Conservation (phyloP, 148 eudicot species). For the Diospyros lotus region DNA sequence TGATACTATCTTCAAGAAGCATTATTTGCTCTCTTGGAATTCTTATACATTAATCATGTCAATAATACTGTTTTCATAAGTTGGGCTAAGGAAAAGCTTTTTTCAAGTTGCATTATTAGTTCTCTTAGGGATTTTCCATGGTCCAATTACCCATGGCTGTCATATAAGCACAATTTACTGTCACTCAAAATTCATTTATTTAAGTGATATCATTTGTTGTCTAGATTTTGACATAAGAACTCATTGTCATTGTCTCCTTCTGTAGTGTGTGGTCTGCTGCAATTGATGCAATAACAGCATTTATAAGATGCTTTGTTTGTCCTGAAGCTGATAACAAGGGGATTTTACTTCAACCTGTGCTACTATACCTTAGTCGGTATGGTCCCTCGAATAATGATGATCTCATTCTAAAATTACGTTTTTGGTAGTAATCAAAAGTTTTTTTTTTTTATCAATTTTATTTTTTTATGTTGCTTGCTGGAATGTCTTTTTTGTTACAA, state of each 20-base stretch:
- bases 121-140: slow-evolving; percentile 10
- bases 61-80: neutral
- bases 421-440: neutral
- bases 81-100: neutral
- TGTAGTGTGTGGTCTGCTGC: slow-evolving; percentile 88
- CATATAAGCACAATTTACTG: neutral
- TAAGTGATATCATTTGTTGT: neutral
- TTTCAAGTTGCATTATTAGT: slow-evolving; percentile 3
- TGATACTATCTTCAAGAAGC: too few species aligned
- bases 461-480: neutral
- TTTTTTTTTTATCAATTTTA: neutral
- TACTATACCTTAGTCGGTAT: slow-evolving; percentile 82
- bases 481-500: neutral
- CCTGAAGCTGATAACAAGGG: slow-evolving; percentile 53
- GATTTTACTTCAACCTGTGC: slow-evolving; percentile 93
- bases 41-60: too few species aligned
- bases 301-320: slow-evolving; percentile 74
- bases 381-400: neutral
- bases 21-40: too few species aligned
- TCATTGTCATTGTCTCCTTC: slow-evolving; percentile 15
- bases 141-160: neutral
- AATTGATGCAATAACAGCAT: slow-evolving; percentile 86
- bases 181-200: neutral
- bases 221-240: slow-evolving; percentile 8
- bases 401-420: slow-evolving; percentile 7